These are phyloP conservation scores for Heterobasidion parviporum DNA, from an alignment of 1,284 basidiomycete genomes.

Conservation along the genomic window DNA sequence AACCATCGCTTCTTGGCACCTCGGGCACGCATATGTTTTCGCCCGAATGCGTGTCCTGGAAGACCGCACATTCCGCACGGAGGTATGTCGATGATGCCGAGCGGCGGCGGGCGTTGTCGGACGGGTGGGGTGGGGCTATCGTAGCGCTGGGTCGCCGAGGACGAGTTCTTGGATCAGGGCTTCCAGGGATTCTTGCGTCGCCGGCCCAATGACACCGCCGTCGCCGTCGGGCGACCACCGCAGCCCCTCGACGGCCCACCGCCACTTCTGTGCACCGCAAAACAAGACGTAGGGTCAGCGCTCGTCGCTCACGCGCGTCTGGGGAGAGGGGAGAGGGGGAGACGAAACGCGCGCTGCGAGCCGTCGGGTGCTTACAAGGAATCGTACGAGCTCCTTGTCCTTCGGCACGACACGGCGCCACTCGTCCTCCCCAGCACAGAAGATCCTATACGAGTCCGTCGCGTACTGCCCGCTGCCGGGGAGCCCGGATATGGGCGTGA, in stretches of 20 bases:
- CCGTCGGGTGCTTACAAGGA: conserved; percentile 32
- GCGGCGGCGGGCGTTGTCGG: too few species aligned
- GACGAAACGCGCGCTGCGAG: too few species aligned
- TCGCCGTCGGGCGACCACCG: conserved; percentile 34
- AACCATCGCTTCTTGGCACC: too few species aligned
- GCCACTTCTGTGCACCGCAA: conserved; percentile 39
- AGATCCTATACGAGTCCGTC: conserved; percentile 61
- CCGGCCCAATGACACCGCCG: not conserved
- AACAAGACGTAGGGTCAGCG: not conserved
- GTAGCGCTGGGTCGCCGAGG: not conserved
- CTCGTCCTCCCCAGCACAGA: conserved; percentile 33
- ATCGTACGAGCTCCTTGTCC: conserved; percentile 56
- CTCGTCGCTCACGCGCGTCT: not conserved
- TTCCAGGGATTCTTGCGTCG: not conserved
- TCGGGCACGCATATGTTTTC: too few species aligned
- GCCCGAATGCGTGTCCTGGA: too few species aligned
- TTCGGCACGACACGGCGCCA: conserved; percentile 51
- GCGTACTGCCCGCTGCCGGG: conserved; percentile 57
- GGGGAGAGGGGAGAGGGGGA: too few species aligned
- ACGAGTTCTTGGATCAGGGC: not conserved
- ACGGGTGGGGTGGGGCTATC: not conserved
- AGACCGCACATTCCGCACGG: too few species aligned
- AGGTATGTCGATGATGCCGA: too few species aligned
- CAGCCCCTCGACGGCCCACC: conserved; percentile 45
- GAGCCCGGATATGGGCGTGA: conserved; percentile 41